Conservation (phyloP, 1,284 basidiomycete species). For the Rhodotorula mucilaginosa region DNA sequence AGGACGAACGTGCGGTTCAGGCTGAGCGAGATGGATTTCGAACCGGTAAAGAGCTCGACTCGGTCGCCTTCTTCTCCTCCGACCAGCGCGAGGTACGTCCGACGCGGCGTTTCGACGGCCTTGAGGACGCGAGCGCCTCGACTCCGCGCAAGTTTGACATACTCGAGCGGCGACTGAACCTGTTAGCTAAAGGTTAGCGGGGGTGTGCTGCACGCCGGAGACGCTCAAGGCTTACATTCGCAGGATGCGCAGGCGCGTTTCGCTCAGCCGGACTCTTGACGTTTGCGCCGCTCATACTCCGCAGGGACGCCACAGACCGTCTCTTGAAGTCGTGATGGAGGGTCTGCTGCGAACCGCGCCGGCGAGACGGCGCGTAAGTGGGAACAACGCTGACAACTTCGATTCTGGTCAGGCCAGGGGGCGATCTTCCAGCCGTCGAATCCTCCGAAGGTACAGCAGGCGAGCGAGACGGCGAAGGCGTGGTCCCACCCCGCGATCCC, state of each 20-base stretch:
- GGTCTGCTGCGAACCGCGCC: too few species aligned
- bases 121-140: conserved; percentile 76
- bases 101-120: conserved; percentile 77
- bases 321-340: conserved; percentile 13
- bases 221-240: background rate
- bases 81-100: conserved; percentile 80
- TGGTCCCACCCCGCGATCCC: too few species aligned
- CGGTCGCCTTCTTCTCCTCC: conserved; percentile 90
- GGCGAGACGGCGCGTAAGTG: too few species aligned
- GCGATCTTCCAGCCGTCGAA: too few species aligned
- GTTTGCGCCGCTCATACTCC: background rate
- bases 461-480: too few species aligned
- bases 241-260: conserved; percentile 16
- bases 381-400: too few species aligned
- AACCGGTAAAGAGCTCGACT: conserved; percentile 74
- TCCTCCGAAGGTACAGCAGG: too few species aligned
- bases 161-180: conserved; percentile 58
- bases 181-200: background rate
- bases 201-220: too few species aligned
- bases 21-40: conserved; percentile 44
- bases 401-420: too few species aligned
- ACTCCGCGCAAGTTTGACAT: conserved; percentile 83
- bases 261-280: background rate
- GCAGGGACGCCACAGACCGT: background rate
- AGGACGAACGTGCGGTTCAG: conserved; percentile 72